A percentile compares a stretch with the other conserved stretches of the same genome.
phyloP scores from a whole-genome alignment of 2,329 filamentous ascomycete genomes.

The Hypoxylon sp. region DNA sequence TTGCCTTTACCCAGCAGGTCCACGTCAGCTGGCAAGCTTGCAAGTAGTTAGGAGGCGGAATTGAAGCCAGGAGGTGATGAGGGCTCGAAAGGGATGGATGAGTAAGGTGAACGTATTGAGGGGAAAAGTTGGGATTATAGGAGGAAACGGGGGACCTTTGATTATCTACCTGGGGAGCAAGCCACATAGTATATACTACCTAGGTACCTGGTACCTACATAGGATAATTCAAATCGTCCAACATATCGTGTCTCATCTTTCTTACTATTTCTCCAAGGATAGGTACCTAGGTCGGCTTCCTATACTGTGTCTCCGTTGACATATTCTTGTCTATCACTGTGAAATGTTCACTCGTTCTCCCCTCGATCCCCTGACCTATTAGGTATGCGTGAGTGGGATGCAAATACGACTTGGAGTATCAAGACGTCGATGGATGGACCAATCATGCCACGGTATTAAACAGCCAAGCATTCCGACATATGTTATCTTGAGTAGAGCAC shows the following conservation, averaged over 20 bases:
- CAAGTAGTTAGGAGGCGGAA: slow-evolving; percentile 34
- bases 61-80: neutral
- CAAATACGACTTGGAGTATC: too few relatives aligned
- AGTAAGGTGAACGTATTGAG: neutral
- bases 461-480: too few relatives aligned
- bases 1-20: slow-evolving; percentile 62
- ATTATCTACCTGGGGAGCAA: slow-evolving; percentile 2
- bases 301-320: too few relatives aligned
- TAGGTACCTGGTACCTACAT: neutral
- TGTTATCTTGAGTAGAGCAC: too few relatives aligned
- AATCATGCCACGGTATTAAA: too few relatives aligned
- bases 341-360: too few relatives aligned
- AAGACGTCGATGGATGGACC: too few relatives aligned
- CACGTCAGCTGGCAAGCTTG: slow-evolving; percentile 60
- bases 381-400: too few relatives aligned
- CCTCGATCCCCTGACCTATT: too few relatives aligned
- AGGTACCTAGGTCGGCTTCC: too few relatives aligned
- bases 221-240: slow-evolving; percentile 29
- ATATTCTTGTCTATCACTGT: too few relatives aligned
- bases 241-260: neutral
- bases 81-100: neutral
- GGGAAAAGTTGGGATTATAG: neutral
- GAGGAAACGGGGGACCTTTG: neutral
- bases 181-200: neutral
- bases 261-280: neutral